These are phyloP conservation scores for Mortierella sp. DNA, from an alignment of 371 early-diverging fungal species.

Conservation along the genomic window DNA sequence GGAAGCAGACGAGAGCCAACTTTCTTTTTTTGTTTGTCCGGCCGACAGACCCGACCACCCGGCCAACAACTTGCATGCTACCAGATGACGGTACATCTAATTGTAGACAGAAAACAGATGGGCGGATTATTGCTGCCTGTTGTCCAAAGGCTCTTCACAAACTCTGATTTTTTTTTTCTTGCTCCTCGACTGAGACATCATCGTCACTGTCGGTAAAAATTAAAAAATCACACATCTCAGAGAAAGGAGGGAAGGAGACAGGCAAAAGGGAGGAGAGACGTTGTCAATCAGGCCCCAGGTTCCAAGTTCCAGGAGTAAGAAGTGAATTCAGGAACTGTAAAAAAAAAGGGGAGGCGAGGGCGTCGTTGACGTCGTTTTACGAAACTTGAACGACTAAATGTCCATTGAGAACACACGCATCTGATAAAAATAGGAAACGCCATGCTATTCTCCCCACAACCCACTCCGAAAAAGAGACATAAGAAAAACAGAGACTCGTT, in stretches of 20 bases:
- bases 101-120: not conserved
- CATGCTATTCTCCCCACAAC: not conserved
- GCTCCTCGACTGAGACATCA: not conserved
- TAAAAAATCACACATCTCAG: not conserved
- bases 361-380: not conserved
- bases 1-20: not conserved
- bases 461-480: not conserved
- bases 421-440: conserved; percentile 10
- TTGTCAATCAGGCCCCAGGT: not conserved
- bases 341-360: not conserved
- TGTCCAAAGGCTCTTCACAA: not conserved
- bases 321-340: not conserved
- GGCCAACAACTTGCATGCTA: too few species aligned
- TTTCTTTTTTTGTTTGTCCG: not conserved
- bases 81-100: not conserved
- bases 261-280: not conserved
- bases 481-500: not conserved
- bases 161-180: not conserved
- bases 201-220: not conserved
- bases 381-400: not conserved
- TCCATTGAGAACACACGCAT: not conserved
- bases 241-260: not conserved
- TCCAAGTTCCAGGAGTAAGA: not conserved
- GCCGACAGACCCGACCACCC: not conserved
- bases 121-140: too few species aligned